Base-by-base conservation (phyloP, 176 grass and related monocot species). In the Miscanthus lutarioriparius region DNA sequence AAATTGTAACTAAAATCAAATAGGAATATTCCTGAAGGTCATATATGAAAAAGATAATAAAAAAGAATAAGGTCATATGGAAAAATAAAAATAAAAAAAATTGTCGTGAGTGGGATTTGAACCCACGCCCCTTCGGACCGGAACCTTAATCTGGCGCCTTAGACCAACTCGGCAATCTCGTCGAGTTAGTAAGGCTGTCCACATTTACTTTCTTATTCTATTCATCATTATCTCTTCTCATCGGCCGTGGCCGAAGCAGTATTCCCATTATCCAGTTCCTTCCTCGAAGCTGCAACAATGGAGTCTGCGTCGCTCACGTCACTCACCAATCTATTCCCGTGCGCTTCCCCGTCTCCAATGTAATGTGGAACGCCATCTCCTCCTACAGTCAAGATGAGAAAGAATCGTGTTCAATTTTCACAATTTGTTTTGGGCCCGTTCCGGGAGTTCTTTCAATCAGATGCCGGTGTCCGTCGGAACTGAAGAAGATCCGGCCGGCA, bases 91-190 rank as follows among this genome's bases (percentile, higher is more conserved):
- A 4, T 0, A 16, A 49, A 22, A 10, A 12, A 20, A 0, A 0
- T 8, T 82, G 86, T 64, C 59, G 88, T 89, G 83, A 97, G 86
- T 89, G 92, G 92, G 90, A 94, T 94, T 97, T 94, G 90, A 97
- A 94, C 89, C 88, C 91, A 91, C 86, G 88, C 90, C 82, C 87
- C 87, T 92, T 95, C 85, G 84, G 91, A 98, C 96, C 83, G 95
- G 89, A 98, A 91, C 91, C 96, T 95, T 95, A 98, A 93, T 93
- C 96, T 95, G 87, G 87, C 96, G 92, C 91, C 89, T 93, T 98
- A 95, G 96, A 98, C 96, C 96, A 98, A 92, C 90, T 92, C 86
- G 83, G 86, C 90, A 86, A 92, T 92, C 82, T 85, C 82, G 14
- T 48, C 45, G 1, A 1, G 14, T 16, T 16, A 14, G 0, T 16